Evolutionary conservation across 257 asterid species (phyloP).

Genomic region (Nicotiana paniculata): DNA sequence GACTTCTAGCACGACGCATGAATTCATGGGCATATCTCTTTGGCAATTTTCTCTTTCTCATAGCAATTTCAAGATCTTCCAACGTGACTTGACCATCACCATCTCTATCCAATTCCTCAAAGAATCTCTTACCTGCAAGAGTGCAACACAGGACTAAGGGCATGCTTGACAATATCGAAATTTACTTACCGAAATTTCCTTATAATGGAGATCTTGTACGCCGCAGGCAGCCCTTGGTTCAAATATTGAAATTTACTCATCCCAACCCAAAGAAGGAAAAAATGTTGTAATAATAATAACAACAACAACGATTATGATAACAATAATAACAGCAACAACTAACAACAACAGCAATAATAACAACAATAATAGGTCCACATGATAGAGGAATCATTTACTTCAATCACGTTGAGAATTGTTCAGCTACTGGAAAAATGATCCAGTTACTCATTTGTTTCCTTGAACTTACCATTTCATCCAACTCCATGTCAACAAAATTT

Average conservation of each 20-base stretch:
- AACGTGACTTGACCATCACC: conserved; percentile 97
- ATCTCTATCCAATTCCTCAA: conserved; percentile 93
- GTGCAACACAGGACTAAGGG: conserved; percentile 3
- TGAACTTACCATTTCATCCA: neutral
- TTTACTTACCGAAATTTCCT: neutral
- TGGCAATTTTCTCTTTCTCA: conserved; percentile 91
- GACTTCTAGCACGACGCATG: conserved; percentile 86
- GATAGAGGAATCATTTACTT: neutral
- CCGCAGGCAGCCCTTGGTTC: neutral
- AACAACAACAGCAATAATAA: neutral
- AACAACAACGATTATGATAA: neutral
- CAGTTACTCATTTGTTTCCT: neutral
- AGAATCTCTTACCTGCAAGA: conserved; percentile 83
- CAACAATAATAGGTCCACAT: neutral
- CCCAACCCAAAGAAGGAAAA: neutral
- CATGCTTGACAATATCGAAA: neutral
- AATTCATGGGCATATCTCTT: conserved; percentile 87
- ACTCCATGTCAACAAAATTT: neutral
- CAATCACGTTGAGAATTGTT: neutral
- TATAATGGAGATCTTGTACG: neutral
- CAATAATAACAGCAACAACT: neutral
- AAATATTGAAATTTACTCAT: neutral
- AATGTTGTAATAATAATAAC: neutral
- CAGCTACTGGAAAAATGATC: neutral
- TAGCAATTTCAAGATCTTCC: conserved; percentile 95